Percentiles rank a stretch among this genome's conserved stretches.
Conservation (phyloP, 345 rosid genomes). For the Camelina neglecta region DNA sequence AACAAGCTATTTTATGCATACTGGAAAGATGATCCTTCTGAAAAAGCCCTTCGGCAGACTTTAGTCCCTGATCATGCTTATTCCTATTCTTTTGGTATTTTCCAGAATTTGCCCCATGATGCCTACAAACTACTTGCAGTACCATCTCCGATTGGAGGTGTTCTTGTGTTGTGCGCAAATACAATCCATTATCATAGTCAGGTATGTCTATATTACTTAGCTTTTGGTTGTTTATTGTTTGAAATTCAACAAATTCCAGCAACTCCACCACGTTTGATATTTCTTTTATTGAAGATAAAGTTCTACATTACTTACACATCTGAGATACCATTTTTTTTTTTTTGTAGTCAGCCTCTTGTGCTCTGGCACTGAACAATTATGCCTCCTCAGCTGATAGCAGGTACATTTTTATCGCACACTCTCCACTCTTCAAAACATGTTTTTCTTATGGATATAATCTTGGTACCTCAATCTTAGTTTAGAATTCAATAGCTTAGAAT, state of each 20-base stretch:
- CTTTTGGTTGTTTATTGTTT: constrained; percentile 25
- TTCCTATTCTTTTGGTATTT: constrained; percentile 38
- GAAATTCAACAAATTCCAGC: constrained; percentile 26
- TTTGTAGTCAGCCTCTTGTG: constrained; percentile 88
- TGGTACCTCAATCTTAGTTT: constrained; percentile 24
- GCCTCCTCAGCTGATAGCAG: constrained; percentile 81
- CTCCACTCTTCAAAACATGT: constrained; percentile 16
- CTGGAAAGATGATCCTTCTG: constrained; percentile 22
- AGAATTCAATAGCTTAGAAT: constrained; percentile 21
- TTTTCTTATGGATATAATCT: constrained; percentile 18
- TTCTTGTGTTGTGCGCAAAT: constrained; percentile 85
- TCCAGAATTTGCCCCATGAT: constrained; percentile 96
- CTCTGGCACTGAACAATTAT: constrained; percentile 85
- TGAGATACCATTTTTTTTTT: constrained; percentile 23
- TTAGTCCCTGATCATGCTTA: constrained; percentile 28
- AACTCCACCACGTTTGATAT: constrained; percentile 18
- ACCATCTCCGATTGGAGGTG: constrained; percentile 97
- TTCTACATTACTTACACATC: constrained; percentile 13
- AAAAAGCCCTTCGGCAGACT: constrained; percentile 16
- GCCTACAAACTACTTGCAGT: constrained; percentile 95
- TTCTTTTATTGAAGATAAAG: constrained; percentile 3
- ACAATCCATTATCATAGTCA: constrained; percentile 93
- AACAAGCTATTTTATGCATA: constrained; percentile 14
- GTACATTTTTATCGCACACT: constrained; percentile 48
- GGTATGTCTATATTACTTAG: constrained; percentile 52